phyloP scores from a whole-genome alignment of 2,329 filamentous ascomycete species.

The Ophiostoma sp. region DNA sequence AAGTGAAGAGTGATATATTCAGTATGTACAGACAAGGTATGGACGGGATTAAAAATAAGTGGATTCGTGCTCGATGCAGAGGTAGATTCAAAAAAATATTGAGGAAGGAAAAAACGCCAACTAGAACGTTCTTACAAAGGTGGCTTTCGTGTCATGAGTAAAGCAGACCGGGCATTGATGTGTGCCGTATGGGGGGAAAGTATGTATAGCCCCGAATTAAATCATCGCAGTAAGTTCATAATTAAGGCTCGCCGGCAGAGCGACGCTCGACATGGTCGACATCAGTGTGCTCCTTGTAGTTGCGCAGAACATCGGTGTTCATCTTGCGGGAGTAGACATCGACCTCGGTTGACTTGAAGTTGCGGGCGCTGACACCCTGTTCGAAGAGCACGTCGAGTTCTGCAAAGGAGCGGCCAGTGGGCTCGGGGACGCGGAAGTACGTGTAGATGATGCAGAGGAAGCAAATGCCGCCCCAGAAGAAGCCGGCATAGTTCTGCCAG shows the following conservation, averaged over 20 bases:
- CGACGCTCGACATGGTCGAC: constrained; percentile 25
- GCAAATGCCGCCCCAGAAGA: constrained; percentile 81
- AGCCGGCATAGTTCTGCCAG: constrained; percentile 81
- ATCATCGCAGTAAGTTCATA: neutral
- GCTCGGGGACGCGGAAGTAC: constrained; percentile 76
- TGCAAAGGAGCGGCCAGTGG: constrained; percentile 72
- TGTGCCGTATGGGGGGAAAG: neutral
- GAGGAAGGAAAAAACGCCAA: constrained; percentile 31
- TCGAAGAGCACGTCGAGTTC: constrained; percentile 85
- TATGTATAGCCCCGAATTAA: neutral
- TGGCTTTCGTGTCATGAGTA: neutral
- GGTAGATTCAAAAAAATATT: neutral
- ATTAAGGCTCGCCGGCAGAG: constrained; percentile 2
- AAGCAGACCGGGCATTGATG: neutral
- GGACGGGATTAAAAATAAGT: neutral
- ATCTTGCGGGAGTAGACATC: constrained; percentile 51
- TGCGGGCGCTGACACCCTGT: constrained; percentile 61
- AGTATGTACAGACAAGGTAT: neutral
- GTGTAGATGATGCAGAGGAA: constrained; percentile 76
- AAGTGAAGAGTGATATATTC: constrained; percentile 30
- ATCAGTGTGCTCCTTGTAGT: constrained; percentile 42
- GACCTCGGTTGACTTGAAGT: constrained; percentile 59
- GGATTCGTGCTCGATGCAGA: neutral
- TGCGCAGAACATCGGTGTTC: constrained; percentile 44
- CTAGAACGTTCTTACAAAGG: neutral